Base-by-base conservation (phyloP, 169 alveolate genomes). In the Cryptosporidium tyzzeri region DNA sequence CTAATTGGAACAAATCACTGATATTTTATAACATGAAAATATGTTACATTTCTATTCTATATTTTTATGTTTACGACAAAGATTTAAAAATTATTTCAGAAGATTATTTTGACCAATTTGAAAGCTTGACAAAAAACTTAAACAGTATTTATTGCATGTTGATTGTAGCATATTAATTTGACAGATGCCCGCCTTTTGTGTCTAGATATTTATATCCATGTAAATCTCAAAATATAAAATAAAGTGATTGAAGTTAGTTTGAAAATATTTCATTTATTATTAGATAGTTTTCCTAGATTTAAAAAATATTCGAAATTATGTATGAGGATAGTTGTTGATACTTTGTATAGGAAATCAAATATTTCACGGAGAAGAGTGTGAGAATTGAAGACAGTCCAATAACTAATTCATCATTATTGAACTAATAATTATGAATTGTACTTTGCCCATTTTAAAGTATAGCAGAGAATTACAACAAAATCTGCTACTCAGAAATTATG, bases 111-210 rank as follows among this genome's bases (percentile, higher is more conserved):
- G 3, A 0, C 18, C 3, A 48, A 48, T 3, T 14, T 48, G 21
- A 48, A 48, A n/a, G 3, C 26, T 10, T 55, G 31, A 55, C 37
- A 21, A 8, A 26, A 21, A 16, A 0, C 7, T 26, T 1, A n/a
- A n/a, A 23, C 3, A 8, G 48, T 41, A 9, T 9, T 21, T 55
- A 12, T 6, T 26, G 14, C 10, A 9, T 48, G 55, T 48, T 14
- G 21, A 23, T 26, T 23, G 1, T 0, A 39, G 18, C 18, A 9
- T 14, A 31, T 31, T 21, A 35, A 31, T 41, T 41, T 71, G 69
- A n/a, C 65, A 23, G 48, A 29, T 50, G 48, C 85, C 85, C 85
- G 85, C 85, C 85, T 71, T 69, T 71, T 71, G 4, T 39, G 48
- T 51, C 31, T 50, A 31, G 61, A 48, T 48, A 71, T 50, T 51